A percentile compares a stretch with the other conserved stretches of the same genome.
Conservation (phyloP, 2,329 filamentous ascomycete species). For the Nothopassalora personata region DNA sequence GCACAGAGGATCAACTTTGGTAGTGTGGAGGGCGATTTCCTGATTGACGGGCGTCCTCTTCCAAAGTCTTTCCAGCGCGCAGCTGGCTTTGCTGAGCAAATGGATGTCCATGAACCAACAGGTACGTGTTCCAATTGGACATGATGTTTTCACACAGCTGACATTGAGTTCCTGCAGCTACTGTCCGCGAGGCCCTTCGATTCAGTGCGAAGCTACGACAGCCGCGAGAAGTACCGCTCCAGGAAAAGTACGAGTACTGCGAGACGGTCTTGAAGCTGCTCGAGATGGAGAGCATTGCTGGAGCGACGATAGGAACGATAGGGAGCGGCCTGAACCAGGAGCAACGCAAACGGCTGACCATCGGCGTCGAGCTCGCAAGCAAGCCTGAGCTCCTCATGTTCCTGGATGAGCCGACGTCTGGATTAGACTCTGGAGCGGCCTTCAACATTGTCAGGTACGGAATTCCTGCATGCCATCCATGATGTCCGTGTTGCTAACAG, state of each 20-base stretch:
- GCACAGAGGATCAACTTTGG: conserved; percentile 66
- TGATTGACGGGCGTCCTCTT: conserved; percentile 66
- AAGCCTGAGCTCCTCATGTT: conserved; percentile 42
- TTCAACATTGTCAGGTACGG: conserved; percentile 1
- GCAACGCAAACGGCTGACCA: conserved; percentile 73
- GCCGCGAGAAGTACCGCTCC: conserved; percentile 57
- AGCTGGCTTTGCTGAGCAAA: conserved; percentile 31
- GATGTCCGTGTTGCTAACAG: too few relatives aligned
- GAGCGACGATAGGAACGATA: conserved; percentile 82
- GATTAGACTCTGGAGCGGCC: neutral
- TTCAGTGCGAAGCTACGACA: conserved; percentile 59
- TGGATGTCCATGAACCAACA: conserved; percentile 57
- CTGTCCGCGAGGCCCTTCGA: conserved; percentile 57
- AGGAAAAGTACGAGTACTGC: conserved; percentile 81
- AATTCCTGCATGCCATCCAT: too few relatives aligned
- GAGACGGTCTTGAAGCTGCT: conserved; percentile 84
- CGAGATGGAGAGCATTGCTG: conserved; percentile 83
- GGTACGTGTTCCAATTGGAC: too few relatives aligned
- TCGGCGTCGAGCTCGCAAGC: conserved; percentile 73
- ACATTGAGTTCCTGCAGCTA: conserved; percentile 32
- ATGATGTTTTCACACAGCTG: too few relatives aligned
- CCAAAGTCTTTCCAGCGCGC: conserved; percentile 83
- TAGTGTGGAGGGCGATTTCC: conserved; percentile 78
- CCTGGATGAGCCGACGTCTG: conserved; percentile 55
- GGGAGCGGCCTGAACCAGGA: conserved; percentile 73